Conservation (phyloP, 306 rosid genomes). For the Comarum palustre region DNA sequence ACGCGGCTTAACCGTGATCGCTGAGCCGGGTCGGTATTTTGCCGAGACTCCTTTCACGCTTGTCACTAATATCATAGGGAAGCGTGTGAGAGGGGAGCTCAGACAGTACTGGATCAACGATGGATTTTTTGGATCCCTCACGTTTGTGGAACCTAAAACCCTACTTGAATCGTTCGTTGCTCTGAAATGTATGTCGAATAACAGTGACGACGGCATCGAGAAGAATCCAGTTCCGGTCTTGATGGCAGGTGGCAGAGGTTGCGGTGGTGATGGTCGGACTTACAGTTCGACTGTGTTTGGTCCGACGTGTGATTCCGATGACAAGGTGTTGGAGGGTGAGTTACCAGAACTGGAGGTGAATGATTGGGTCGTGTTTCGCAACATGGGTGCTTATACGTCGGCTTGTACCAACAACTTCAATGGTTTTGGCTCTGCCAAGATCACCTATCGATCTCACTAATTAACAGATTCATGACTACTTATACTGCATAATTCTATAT, state of each 20-base stretch:
- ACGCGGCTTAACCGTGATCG: slow-evolving; percentile 27
- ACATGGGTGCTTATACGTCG: too few species aligned
- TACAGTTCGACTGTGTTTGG: slow-evolving; percentile 48
- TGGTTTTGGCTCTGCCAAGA: too few species aligned
- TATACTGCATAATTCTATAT: too few species aligned
- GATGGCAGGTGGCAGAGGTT: not conserved
- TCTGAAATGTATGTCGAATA: not conserved
- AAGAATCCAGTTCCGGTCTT: not conserved
- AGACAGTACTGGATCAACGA: slow-evolving; percentile 66
- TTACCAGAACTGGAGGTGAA: not conserved
- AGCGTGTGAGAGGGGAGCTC: slow-evolving; percentile 42
- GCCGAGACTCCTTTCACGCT: slow-evolving; percentile 46
- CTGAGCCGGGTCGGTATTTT: slow-evolving; percentile 60
- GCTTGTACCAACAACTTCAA: too few species aligned
- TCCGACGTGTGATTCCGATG: slow-evolving; percentile 54
- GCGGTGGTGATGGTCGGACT: not conserved
- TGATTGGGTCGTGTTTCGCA: not conserved
- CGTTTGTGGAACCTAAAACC: slow-evolving; percentile 11
- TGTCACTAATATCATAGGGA: slow-evolving; percentile 45
- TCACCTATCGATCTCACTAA: too few species aligned
- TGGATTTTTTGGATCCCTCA: slow-evolving; percentile 42
- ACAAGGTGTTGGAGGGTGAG: slow-evolving; percentile 36
- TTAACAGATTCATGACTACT: too few species aligned
- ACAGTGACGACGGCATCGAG: not conserved
- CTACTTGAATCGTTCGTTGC: not conserved